Conservation (phyloP, 371 early-diverging fungal species). For the Cokeromyces recurvatus region DNA sequence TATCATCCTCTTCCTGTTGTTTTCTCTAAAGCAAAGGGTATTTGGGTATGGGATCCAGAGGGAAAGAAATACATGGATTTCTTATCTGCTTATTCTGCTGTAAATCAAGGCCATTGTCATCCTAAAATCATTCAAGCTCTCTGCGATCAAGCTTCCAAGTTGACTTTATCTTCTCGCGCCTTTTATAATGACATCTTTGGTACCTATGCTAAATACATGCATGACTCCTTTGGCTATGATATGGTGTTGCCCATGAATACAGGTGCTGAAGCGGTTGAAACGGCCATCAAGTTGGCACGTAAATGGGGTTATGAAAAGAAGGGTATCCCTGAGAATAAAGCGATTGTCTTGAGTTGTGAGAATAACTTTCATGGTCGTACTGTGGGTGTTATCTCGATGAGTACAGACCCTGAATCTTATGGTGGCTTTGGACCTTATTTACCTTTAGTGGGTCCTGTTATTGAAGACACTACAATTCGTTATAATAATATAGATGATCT, state of each 20-base stretch:
- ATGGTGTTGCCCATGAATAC: conserved; percentile 99
- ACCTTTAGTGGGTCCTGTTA: conserved; percentile 80
- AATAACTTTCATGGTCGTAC: conserved; percentile 98
- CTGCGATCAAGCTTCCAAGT: conserved; percentile 79
- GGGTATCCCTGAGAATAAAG: conserved; percentile 78
- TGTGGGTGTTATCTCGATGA: conserved; percentile 92
- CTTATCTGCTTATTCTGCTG: conserved; percentile 94
- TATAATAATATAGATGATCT: conserved; percentile 88
- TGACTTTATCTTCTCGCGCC: conserved; percentile 90
- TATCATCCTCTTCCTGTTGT: conserved; percentile 98
- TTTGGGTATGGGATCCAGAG: conserved; percentile 95
- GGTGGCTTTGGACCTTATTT: conserved; percentile 91
- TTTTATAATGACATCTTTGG: conserved; percentile 96
- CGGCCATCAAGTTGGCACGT: conserved; percentile 96
- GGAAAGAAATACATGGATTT: conserved; percentile 95
- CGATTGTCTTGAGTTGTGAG: conserved; percentile 78
- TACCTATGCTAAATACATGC: conserved; percentile 84
- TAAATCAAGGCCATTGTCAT: conserved; percentile 97
- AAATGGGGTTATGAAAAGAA: conserved; percentile 96
- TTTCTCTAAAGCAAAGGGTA: conserved; percentile 84
- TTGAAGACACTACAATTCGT: conserved; percentile 65
- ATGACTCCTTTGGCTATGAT: conserved; percentile 93
- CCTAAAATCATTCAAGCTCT: conserved; percentile 93
- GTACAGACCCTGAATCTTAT: conserved; percentile 87
- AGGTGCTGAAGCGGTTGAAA: conserved; percentile 98